phyloP scores from a whole-genome alignment of 805 yeast genomes.

The Kazachstania africana region DNA sequence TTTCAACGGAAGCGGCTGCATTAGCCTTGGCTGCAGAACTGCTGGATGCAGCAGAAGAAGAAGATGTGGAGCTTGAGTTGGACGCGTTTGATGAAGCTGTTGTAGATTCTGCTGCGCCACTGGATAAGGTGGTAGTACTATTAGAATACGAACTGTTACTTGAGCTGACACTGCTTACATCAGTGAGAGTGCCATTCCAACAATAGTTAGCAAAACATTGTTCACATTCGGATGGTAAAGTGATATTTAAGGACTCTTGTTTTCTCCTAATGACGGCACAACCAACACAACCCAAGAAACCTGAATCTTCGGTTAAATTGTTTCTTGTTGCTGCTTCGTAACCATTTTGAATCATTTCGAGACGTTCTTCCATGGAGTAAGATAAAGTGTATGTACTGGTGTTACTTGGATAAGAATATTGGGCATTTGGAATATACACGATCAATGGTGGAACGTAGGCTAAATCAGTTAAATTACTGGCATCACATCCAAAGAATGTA shows the following conservation, averaged over 20 bases:
- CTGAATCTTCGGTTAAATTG: conserved; percentile 54
- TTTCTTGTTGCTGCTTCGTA: conserved; percentile 55
- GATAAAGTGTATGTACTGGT: conserved; percentile 58
- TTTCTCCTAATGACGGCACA: conserved; percentile 77
- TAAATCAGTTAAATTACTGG: conserved; percentile 46
- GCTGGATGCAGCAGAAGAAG: neutral
- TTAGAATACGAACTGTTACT: neutral
- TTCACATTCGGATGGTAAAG: conserved; percentile 58
- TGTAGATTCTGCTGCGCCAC: neutral
- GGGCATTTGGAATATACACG: conserved; percentile 66
- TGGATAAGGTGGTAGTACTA: neutral
- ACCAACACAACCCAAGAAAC: conserved; percentile 65
- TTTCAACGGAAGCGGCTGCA: no score
- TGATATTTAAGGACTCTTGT: conserved; percentile 51
- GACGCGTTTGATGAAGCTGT: neutral
- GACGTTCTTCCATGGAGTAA: conserved; percentile 46
- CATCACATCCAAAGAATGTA: conserved; percentile 74
- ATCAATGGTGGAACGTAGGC: conserved; percentile 56
- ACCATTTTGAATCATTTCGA: conserved; percentile 58
- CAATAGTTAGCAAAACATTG: conserved; percentile 63
- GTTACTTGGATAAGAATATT: conserved; percentile 54
- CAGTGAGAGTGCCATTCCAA: conserved; percentile 23
- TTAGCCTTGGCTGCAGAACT: no score
- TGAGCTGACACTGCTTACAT: neutral
- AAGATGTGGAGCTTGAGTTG: neutral